phyloP scores from a whole-genome alignment of 495 filamentous ascomycete genomes.

The Lindgomyces ingoldianus region DNA sequence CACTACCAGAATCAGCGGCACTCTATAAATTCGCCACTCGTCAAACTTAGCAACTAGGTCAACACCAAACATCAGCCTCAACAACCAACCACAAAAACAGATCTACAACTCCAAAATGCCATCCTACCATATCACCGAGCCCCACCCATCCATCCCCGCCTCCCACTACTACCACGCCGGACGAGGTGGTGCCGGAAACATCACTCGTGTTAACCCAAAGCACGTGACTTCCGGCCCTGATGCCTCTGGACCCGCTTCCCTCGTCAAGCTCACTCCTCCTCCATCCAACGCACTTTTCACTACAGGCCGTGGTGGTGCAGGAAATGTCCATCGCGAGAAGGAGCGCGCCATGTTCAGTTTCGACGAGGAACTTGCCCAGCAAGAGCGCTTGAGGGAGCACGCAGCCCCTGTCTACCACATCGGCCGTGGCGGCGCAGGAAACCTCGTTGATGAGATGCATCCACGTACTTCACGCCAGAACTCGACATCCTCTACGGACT shows the following conservation, averaged over 20 bases:
- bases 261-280: constrained; percentile 42
- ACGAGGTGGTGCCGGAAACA: constrained; percentile 86
- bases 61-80: constrained; percentile 11
- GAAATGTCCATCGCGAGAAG: constrained; percentile 74
- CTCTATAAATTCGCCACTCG: constrained; percentile 8
- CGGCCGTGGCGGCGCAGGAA: constrained; percentile 87
- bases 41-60: neutral
- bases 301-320: constrained; percentile 84
- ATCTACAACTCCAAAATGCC: constrained; percentile 22
- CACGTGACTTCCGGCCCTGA: constrained; percentile 56
- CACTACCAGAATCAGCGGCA: constrained; percentile 1
- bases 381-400: constrained; percentile 61
- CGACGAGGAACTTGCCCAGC: constrained; percentile 82
- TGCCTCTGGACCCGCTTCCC: constrained; percentile 58
- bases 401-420: constrained; percentile 71
- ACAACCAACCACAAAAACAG: constrained; percentile 4
- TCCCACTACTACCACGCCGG: constrained; percentile 68
- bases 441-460: constrained; percentile 57
- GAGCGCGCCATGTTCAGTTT: constrained; percentile 81
- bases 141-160: constrained; percentile 70
- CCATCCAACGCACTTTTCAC: constrained; percentile 61
- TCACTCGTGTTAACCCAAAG: constrained; percentile 67
- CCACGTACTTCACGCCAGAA: constrained; percentile 10
- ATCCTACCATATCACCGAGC: constrained; percentile 73
- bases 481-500: constrained; percentile 20